Evolutionary conservation across 192 early-diverging fungal genomes (phyloP), one percentile per base, ranked within the genome.

Genomic region (Gonapodya prolifera): DNA sequence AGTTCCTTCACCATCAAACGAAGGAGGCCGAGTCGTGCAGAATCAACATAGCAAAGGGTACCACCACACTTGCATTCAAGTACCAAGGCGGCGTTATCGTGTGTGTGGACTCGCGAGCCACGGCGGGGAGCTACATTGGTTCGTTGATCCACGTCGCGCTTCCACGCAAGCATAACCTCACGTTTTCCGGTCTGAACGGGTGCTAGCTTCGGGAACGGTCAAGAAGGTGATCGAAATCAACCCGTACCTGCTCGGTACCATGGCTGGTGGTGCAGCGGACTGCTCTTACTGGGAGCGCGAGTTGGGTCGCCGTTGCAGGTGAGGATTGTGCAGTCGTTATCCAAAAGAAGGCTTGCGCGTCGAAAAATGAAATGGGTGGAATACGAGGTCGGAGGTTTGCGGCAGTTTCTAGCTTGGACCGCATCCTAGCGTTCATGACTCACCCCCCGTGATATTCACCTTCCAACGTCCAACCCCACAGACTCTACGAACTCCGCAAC

Each of bases 221-320:
- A 98, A 97, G 80, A 99, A 99, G 84, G 91, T 99, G 18, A 98
- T 99, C 83, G 96, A 99, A 81, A 99, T 99, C 80, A 99, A 98
- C 85, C 95, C 94, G 69, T 98, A 95, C 80, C 85, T 99, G 77
- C 86, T 99, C 35, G 98, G 96, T 35, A 99, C 98, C 17, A 96
- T 99, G 94, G 98, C 98, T 35, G 98, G 98, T 78, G 98, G 98
- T 85, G 98, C 98, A 1, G 98, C 96, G 13, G 98, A 99, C 84
- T 99, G 98, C 86, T 88, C 88, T 73, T 99, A 91, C 86, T 99
- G 98, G 98, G 95, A 98, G 80, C 92, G 98, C 73, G 96, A 98
- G 80, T 88, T 99, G 35, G 96, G 96, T 30, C 88, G 95, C 81
- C 89, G 94, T 78, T 97, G 95, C 87, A 82, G 86, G 88, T 82